A percentile compares a stretch with the other conserved stretches of the same genome.
Conservation (phyloP, 768 basidiomycete species). For the Leucocoprinus birnbaumii region DNA sequence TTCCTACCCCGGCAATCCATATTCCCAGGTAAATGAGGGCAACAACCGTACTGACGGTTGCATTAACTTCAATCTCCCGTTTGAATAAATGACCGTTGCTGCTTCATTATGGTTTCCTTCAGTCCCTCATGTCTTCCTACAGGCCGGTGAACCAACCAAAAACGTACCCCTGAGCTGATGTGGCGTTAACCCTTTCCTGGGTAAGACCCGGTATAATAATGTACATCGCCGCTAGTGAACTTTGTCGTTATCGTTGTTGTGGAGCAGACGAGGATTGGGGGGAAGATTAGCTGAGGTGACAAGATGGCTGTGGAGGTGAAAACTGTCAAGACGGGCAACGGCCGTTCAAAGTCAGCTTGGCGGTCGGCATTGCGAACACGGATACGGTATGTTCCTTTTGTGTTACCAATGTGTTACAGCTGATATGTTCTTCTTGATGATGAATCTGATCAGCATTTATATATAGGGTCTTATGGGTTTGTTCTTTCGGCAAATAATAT, state of each 20-base stretch:
- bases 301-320: neutral
- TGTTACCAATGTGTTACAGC: neutral
- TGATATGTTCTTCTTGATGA: constrained; percentile 1
- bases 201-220: neutral
- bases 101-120: neutral
- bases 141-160: no score
- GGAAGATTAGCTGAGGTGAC: neutral
- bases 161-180: neutral
- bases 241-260: neutral
- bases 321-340: neutral
- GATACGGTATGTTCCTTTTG: constrained; percentile 3
- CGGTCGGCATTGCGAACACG: neutral
- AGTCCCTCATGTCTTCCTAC: neutral
- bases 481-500: no score
- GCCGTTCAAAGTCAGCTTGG: neutral
- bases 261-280: neutral
- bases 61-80: neutral
- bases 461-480: neutral
- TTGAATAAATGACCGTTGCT: neutral
- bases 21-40: constrained; percentile 5
- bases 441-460: neutral
- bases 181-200: neutral
- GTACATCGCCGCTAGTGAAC: neutral
- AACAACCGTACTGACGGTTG: constrained; percentile 6
- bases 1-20: constrained; percentile 3